Evolutionary conservation across 805 yeast species (phyloP).

Genomic region (Candida koratica): DNA sequence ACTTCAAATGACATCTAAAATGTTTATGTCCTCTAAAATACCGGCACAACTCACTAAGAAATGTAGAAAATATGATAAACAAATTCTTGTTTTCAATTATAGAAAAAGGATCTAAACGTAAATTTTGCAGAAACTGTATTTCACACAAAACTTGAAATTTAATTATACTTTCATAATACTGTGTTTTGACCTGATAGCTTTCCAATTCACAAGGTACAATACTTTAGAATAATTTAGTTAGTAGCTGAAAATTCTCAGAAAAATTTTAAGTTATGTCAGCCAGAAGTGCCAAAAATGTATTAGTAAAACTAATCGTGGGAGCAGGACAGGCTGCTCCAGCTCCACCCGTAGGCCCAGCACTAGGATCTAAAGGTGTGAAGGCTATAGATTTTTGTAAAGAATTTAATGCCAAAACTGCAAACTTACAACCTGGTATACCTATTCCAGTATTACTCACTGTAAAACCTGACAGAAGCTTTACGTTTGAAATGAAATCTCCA

Average conservation of each 20-base stretch:
- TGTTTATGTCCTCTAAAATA: no score
- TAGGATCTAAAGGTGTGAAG: slow-evolving; percentile 97
- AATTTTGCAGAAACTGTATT: no score
- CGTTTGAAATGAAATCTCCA: slow-evolving; percentile 85
- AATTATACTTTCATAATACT: no score
- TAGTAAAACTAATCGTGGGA: slow-evolving; percentile 87
- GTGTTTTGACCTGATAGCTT: no score
- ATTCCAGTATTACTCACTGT: slow-evolving; percentile 82
- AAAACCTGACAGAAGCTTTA: slow-evolving; percentile 87
- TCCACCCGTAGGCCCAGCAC: slow-evolving; percentile 98
- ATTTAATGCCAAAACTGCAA: slow-evolving; percentile 94
- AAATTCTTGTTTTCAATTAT: no score
- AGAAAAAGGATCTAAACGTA: no score
- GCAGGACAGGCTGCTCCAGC: slow-evolving; percentile 99
- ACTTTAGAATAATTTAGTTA: no score
- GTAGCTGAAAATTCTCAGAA: slow-evolving; percentile 8
- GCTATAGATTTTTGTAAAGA: slow-evolving; percentile 98
- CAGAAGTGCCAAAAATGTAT: slow-evolving; percentile 46
- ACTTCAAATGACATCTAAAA: no score
- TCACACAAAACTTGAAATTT: no score
- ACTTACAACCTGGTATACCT: slow-evolving; percentile 80
- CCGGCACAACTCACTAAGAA: no score
- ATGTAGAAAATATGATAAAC: no score
- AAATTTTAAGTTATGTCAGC: slow-evolving; percentile 14
- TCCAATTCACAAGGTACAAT: no score